Conservation (phyloP, 495 filamentous ascomycete genomes). For the Xylaria acuta region DNA sequence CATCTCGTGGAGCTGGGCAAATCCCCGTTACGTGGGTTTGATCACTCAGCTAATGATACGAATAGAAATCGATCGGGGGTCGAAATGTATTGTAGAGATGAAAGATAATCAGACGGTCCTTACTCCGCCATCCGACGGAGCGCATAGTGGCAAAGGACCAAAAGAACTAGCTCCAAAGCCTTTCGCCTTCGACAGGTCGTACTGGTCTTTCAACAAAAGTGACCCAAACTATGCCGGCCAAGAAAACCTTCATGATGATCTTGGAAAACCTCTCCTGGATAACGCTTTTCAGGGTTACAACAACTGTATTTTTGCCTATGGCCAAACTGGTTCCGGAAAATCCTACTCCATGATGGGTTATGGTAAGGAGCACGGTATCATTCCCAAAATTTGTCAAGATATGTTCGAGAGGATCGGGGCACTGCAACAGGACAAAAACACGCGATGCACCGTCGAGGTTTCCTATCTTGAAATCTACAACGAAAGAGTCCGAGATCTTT, state of each 20-base stretch:
- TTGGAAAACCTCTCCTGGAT: conserved; percentile 90
- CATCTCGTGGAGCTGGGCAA: not conserved
- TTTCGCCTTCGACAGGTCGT: conserved; percentile 96
- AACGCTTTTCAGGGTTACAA: conserved; percentile 99
- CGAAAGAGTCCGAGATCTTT: conserved; percentile 92
- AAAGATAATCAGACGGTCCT: conserved; percentile 89
- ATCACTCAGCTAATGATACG: not conserved
- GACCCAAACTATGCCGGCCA: conserved; percentile 89
- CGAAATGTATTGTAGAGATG: conserved; percentile 99
- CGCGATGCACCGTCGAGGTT: conserved; percentile 93
- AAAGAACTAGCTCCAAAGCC: conserved; percentile 78
- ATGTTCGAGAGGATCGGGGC: conserved; percentile 89
- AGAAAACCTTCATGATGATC: conserved; percentile 82
- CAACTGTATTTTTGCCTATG: conserved; percentile 99
- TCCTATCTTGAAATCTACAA: conserved; percentile 99
- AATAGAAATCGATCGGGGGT: conserved; percentile 82
- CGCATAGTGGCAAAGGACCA: conserved; percentile 65
- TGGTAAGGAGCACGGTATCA: conserved; percentile 93
- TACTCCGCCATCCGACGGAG: conserved; percentile 70
- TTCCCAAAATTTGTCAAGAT: conserved; percentile 95
- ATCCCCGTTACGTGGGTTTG: no score
- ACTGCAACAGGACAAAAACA: conserved; percentile 76
- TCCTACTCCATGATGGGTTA: conserved; percentile 99
- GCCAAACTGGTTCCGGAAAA: conserved; percentile 98
- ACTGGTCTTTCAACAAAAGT: conserved; percentile 93